Conservation (phyloP, 352 stramenopile genomes). For the Phytophthora fragariaefolia region DNA sequence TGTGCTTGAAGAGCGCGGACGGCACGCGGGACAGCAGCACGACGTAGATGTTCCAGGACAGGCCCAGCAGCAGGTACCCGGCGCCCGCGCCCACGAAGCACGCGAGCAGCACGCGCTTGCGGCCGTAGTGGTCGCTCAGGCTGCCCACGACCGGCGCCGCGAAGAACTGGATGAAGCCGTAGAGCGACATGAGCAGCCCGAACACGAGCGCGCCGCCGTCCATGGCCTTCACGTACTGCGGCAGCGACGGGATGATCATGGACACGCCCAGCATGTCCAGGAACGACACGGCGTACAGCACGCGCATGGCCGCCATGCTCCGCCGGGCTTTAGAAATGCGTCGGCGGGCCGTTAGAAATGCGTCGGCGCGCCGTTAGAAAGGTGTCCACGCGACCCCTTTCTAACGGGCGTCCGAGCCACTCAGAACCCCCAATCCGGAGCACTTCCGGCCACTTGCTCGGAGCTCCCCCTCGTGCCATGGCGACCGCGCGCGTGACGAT, state of each 20-base stretch:
- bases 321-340: not conserved
- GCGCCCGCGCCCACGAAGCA: constrained; percentile 68
- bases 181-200: constrained; percentile 84
- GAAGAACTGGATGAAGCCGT: constrained; percentile 88
- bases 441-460: no score
- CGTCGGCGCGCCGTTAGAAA: not conserved
- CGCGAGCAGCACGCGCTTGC: constrained; percentile 61
- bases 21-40: constrained; percentile 78
- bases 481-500: constrained; percentile 61
- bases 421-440: no score
- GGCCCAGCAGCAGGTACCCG: constrained; percentile 71
- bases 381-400: no score
- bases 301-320: constrained; percentile 44
- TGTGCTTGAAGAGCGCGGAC: constrained; percentile 83
- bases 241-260: constrained; percentile 85
- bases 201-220: constrained; percentile 73
- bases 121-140: constrained; percentile 77
- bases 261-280: constrained; percentile 84
- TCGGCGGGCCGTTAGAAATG: not conserved
- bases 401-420: constrained; percentile 5
- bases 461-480: no score
- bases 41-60: constrained; percentile 84
- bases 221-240: constrained; percentile 82
- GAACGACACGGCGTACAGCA: constrained; percentile 84
- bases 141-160: constrained; percentile 75